A percentile compares a stretch with the other conserved stretches of the same genome.
Evolutionary conservation across 108 stramenopile genomes (phyloP).

Genomic region (Skeletonema potamos): DNA sequence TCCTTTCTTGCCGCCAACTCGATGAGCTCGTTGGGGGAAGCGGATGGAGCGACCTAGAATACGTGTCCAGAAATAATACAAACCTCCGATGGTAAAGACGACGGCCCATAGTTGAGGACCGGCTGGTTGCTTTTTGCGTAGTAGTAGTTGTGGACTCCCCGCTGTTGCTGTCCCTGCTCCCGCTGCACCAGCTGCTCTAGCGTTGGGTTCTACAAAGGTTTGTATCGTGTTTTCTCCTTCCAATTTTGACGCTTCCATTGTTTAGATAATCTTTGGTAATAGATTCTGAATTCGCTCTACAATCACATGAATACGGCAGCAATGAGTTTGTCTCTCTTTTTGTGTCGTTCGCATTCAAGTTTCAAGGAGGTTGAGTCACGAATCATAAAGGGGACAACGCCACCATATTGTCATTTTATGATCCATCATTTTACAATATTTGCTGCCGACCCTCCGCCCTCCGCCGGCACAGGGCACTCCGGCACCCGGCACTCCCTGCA

Average conservation of each 20-base stretch:
- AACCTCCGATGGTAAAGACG: conserved; percentile 9
- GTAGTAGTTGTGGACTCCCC: background rate
- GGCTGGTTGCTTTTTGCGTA: conserved; percentile 6
- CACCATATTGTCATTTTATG: too few relatives aligned
- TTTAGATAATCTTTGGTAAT: background rate
- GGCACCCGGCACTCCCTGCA: background rate
- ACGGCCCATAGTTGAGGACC: conserved; percentile 43
- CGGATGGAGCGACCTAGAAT: conserved; percentile 21
- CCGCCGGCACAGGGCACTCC: too few relatives aligned
- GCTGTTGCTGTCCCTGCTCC: background rate
- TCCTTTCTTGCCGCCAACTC: background rate
- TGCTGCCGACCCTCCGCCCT: background rate
- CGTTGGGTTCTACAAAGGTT: background rate
- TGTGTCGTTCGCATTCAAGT: too few relatives aligned
- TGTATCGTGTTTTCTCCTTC: background rate
- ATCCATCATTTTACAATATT: background rate
- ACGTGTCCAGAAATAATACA: conserved; percentile 41
- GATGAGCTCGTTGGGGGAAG: conserved; percentile 3
- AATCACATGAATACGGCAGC: too few relatives aligned
- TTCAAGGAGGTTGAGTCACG: too few relatives aligned
- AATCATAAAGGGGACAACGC: too few relatives aligned
- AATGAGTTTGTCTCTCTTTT: too few relatives aligned
- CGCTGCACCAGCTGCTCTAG: background rate
- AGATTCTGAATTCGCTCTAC: too few relatives aligned
- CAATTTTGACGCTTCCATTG: background rate